Evolutionary conservation across 768 basidiomycete genomes (phyloP).

Genomic region (Sporobolomyces roseus): DNA sequence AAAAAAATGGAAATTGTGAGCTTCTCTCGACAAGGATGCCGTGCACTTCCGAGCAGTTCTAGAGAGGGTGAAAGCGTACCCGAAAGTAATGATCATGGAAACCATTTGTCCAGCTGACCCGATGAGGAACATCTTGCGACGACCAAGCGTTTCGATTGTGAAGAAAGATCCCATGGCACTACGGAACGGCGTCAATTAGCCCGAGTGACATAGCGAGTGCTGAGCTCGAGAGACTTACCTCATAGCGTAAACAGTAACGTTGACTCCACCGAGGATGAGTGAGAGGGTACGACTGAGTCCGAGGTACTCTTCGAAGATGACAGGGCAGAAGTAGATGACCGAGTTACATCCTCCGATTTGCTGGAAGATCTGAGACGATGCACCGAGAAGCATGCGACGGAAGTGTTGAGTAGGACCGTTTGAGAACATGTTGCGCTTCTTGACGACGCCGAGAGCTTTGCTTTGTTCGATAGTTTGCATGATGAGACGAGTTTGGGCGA

Average conservation of each 20-base stretch:
- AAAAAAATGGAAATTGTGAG: too few relatives aligned
- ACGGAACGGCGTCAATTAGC: too few relatives aligned
- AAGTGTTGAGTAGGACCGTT: slow-evolving; percentile 56
- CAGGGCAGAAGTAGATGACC: slow-evolving; percentile 23
- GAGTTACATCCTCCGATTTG: slow-evolving; percentile 67
- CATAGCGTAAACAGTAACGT: slow-evolving; percentile 50
- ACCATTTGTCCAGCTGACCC: slow-evolving; percentile 47
- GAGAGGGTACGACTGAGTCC: slow-evolving; percentile 47
- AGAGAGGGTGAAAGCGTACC: too few relatives aligned
- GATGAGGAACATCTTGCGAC: slow-evolving; percentile 53
- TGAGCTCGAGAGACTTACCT: too few relatives aligned
- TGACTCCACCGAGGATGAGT: slow-evolving; percentile 51
- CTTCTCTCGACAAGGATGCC: too few relatives aligned
- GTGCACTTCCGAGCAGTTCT: too few relatives aligned
- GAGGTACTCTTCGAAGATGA: slow-evolving; percentile 51
- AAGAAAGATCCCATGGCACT: slow-evolving; percentile 44
- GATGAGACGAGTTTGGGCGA: slow-evolving; percentile 38
- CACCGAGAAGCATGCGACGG: slow-evolving; percentile 57
- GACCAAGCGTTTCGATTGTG: slow-evolving; percentile 52
- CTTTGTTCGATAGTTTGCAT: slow-evolving; percentile 36
- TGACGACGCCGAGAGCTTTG: slow-evolving; percentile 31
- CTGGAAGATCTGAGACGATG: slow-evolving; percentile 64
- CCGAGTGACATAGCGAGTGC: too few relatives aligned
- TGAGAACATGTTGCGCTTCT: slow-evolving; percentile 44
- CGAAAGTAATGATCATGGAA: slow-evolving; percentile 42